Evolutionary conservation across 2,329 filamentous ascomycete species (phyloP).

Genomic region (Periconia sp.): DNA sequence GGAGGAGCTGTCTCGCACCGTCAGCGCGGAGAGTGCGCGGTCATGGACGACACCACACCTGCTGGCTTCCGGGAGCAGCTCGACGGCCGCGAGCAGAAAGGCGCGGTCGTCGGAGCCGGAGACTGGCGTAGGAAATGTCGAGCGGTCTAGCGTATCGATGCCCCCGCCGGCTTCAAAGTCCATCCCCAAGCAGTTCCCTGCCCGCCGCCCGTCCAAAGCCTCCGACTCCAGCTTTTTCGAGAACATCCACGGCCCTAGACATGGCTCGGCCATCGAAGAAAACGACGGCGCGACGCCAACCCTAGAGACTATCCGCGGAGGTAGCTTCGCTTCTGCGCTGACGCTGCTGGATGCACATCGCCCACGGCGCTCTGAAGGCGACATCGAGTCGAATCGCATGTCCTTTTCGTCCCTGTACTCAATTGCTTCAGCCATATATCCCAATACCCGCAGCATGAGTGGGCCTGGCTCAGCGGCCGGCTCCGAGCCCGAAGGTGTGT

Average conservation of each 20-base stretch:
- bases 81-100: slow-evolving; percentile 55
- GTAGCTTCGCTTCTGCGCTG: slow-evolving; percentile 26
- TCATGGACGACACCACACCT: slow-evolving; percentile 46
- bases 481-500: slow-evolving; percentile 53
- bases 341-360: slow-evolving; percentile 58
- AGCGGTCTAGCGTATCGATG: slow-evolving; percentile 69
- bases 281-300: slow-evolving; percentile 53
- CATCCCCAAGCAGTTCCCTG: slow-evolving; percentile 52
- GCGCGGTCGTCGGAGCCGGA: slow-evolving; percentile 65
- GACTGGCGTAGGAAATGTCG: slow-evolving; percentile 62
- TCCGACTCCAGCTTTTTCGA: slow-evolving; percentile 51
- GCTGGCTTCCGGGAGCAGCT: slow-evolving; percentile 57
- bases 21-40: slow-evolving; percentile 47
- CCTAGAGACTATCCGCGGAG: slow-evolving; percentile 24
- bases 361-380: slow-evolving; percentile 52
- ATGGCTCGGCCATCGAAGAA: slow-evolving; percentile 57
- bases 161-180: slow-evolving; percentile 57
- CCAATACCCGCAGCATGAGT: slow-evolving; percentile 59
- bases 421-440: slow-evolving; percentile 63
- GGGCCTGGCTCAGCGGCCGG: slow-evolving; percentile 52
- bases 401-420: slow-evolving; percentile 78
- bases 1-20: slow-evolving; percentile 42
- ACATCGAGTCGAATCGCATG: slow-evolving; percentile 65
- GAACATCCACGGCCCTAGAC: slow-evolving; percentile 24
- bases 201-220: slow-evolving; percentile 49